Evolutionary conservation across 768 basidiomycete species (phyloP).

Genomic region (Lentinula detonsa): DNA sequence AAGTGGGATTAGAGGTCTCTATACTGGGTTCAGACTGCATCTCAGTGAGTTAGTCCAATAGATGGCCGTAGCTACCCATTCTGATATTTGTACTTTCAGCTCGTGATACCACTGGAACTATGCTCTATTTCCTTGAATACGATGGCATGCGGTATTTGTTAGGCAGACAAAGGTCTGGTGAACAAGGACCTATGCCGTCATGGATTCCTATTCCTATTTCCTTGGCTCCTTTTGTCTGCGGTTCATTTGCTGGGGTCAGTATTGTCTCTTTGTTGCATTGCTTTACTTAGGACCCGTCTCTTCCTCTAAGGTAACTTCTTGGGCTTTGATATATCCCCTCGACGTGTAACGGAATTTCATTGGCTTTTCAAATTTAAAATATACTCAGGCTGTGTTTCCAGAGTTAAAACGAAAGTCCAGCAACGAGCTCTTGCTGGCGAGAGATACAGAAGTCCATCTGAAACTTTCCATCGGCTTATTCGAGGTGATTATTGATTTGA

Average conservation of each 20-base stretch:
- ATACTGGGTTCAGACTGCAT: conserved; percentile 84
- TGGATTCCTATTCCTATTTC: conserved; percentile 82
- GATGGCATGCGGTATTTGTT: conserved; percentile 86
- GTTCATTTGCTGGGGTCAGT: conserved; percentile 79
- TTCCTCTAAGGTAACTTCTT: conserved; percentile 53
- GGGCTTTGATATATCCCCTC: conserved; percentile 90
- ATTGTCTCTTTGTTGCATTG: conserved; percentile 24
- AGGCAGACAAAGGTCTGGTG: conserved; percentile 70
- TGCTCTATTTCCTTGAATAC: conserved; percentile 91
- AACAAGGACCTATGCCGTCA: conserved; percentile 74
- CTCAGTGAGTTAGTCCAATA: conserved; percentile 45
- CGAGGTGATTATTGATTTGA: conserved; percentile 48
- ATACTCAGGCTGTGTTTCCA: conserved; percentile 20
- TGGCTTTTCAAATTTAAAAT: background rate
- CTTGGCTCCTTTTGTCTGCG: conserved; percentile 86
- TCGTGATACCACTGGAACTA: conserved; percentile 85
- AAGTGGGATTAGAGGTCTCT: conserved; percentile 62
- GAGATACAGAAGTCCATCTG: conserved; percentile 59
- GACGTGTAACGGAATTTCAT: conserved; percentile 61
- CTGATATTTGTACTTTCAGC: conserved; percentile 36
- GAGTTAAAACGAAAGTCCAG: conserved; percentile 94
- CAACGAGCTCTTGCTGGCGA: conserved; percentile 84
- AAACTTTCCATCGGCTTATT: conserved; percentile 74
- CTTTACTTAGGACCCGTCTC: conserved; percentile 18
- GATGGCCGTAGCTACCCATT: background rate